Base-by-base conservation (phyloP, 805 yeast genomes). In the Yarrowia sp. region DNA sequence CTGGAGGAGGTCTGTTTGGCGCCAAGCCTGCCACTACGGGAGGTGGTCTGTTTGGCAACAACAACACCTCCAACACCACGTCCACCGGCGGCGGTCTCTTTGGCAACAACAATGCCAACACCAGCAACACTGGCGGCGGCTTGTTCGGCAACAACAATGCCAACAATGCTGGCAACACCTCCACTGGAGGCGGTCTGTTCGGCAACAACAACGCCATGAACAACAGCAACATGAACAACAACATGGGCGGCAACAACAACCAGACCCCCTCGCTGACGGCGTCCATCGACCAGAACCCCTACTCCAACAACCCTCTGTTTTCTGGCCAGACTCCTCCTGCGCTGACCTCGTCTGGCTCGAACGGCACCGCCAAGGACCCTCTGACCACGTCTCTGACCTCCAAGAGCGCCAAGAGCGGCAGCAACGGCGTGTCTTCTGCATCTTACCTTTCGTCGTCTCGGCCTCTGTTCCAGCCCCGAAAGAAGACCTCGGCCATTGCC, bases 261-360 rank as follows among this genome's bases (percentile, higher is more conserved):
- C 73, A 65, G 63, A 72, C 66, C 61, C 73, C 68, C 36, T 73
- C 73, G 24, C 67, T 72, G 16, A 69, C 72, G 51, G 74, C 79
- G 42, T 67, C 75, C 31, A 70, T 74, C 60, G 77, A 75, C 63
- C 78, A 79, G 63, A 83, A 87, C 70, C 97, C 97, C 44, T 92
- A 89, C 70, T 96, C 97, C 1, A 80, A 83, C 51, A 85, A 86
- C 67, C 88, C 91, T 6, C 76, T 92, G 59, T 90, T 88, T 67
- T 62, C 66, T 31, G 69, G 74, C 29, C 47, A 55, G 36, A 27
- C 38, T 13, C 61, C 61, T 38, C 61, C 61, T n/a, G 67, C 69
- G 27, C 70, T 76, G 14, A 75, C 78, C 6, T 59, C 74, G 21
- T 71, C 74, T 24, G 76, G 80, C 4, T 70, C 69, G 44, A 51